Conservation (phyloP, 2,329 filamentous ascomycete species). For the Bipolaris victoriae region DNA sequence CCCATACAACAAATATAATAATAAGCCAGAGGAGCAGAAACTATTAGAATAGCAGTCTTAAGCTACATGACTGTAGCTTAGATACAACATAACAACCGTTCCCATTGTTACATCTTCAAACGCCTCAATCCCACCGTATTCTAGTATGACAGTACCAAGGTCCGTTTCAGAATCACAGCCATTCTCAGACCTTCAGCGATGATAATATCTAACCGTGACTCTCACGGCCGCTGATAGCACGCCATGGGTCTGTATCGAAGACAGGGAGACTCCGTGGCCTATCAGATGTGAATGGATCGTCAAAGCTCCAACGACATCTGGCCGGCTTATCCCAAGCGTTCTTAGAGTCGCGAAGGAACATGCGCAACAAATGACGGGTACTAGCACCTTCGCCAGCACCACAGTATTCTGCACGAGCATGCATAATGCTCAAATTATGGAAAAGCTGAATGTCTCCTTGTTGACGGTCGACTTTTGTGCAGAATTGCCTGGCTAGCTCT, state of each 20-base stretch:
- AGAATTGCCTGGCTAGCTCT: constrained; percentile 36
- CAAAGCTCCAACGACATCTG: constrained; percentile 13
- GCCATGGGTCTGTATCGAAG: constrained; percentile 45
- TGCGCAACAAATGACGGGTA: constrained; percentile 45
- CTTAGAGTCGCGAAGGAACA: constrained; percentile 47
- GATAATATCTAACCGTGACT: constrained; percentile 39
- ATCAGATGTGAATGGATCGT: constrained; percentile 40
- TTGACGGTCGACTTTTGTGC: constrained; percentile 40
- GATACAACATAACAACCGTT: too few relatives aligned
- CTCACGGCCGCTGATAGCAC: constrained; percentile 47
- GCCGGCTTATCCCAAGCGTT: constrained; percentile 44
- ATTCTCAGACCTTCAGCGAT: too few relatives aligned
- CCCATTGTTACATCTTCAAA: too few relatives aligned
- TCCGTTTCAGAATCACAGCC: too few relatives aligned
- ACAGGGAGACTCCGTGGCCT: constrained; percentile 42
- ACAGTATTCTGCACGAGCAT: constrained; percentile 44
- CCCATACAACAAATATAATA: too few relatives aligned
- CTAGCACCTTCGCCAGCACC: constrained; percentile 9
- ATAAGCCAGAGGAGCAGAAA: too few relatives aligned
- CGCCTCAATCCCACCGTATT: too few relatives aligned
- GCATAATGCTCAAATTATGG: constrained; percentile 47
- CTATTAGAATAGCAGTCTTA: too few relatives aligned
- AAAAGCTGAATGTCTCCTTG: constrained; percentile 47
- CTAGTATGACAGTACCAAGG: too few relatives aligned
- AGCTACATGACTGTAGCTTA: too few relatives aligned